These are phyloP conservation scores for Penicillium verhagenii DNA, from an alignment of 495 filamentous ascomycete genomes.

Conservation along the genomic window DNA sequence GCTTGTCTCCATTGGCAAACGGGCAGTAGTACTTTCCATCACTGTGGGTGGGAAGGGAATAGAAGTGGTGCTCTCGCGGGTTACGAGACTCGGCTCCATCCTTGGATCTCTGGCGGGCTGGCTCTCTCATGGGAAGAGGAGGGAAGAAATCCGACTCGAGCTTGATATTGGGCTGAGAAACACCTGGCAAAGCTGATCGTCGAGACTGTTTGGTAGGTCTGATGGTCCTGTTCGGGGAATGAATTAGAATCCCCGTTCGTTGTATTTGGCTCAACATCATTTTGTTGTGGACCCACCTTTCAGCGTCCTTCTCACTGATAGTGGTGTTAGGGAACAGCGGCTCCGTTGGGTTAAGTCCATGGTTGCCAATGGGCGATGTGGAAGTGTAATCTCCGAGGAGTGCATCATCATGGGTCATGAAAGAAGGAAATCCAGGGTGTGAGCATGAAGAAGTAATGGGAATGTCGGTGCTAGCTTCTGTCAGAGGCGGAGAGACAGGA, in stretches of 20 bases:
- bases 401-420: constrained; percentile 39
- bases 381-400: constrained; percentile 38
- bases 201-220: constrained; percentile 38
- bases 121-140: constrained; percentile 38
- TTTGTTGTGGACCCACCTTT: constrained; percentile 37
- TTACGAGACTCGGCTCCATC: constrained; percentile 52
- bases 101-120: constrained; percentile 45
- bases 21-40: constrained; percentile 92
- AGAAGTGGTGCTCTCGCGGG: constrained; percentile 75
- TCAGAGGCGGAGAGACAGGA: constrained; percentile 47
- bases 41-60: constrained; percentile 64
- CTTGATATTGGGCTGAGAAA: constrained; percentile 36
- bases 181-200: constrained; percentile 34
- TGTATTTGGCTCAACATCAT: background rate
- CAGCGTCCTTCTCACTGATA: constrained; percentile 45
- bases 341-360: constrained; percentile 43
- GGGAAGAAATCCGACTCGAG: constrained; percentile 41
- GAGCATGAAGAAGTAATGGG: constrained; percentile 47
- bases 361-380: constrained; percentile 34
- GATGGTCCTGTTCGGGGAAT: constrained; percentile 34
- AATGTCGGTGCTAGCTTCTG: constrained; percentile 47
- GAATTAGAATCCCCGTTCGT: constrained; percentile 14
- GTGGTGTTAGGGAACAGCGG: constrained; percentile 41
- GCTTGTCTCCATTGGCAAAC: constrained; percentile 64
- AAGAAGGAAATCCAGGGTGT: constrained; percentile 42